phyloP scores from a whole-genome alignment of 1,139 yeast genomes.

The Pichia sp. region DNA sequence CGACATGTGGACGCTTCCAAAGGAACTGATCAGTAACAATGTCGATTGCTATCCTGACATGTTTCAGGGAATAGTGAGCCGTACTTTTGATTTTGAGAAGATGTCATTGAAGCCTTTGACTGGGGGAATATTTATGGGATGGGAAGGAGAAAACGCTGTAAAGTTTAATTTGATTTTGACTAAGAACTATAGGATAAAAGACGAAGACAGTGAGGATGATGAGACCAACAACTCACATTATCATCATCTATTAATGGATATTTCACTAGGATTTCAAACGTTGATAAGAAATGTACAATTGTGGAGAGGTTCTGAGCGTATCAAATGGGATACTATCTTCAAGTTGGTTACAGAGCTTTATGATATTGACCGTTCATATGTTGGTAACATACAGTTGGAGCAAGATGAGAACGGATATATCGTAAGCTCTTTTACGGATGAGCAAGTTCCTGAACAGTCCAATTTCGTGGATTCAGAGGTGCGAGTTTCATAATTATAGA shows the following conservation, averaged over 20 bases:
- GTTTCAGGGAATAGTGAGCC: background rate
- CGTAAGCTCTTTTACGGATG: constrained; percentile 13
- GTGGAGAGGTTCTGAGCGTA: background rate
- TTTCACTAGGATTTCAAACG: constrained; percentile 20
- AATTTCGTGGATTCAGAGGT: background rate
- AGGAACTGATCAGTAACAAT: background rate
- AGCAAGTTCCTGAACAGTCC: constrained; percentile 5
- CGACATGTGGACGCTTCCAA: constrained; percentile 13
- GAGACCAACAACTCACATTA: background rate
- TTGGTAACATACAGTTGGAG: constrained; percentile 20
- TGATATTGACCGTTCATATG: constrained; percentile 19
- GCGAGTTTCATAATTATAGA: background rate
- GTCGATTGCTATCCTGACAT: constrained; percentile 11
- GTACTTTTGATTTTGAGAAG: background rate
- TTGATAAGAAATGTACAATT: constrained; percentile 8
- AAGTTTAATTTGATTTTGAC: constrained; percentile 8
- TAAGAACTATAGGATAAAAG: constrained; percentile 7
- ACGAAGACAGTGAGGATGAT: background rate
- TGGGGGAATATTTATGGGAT: constrained; percentile 9
- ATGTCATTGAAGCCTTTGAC: constrained; percentile 7
- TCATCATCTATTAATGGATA: constrained; percentile 13
- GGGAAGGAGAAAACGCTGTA: background rate
- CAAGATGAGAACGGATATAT: constrained; percentile 18
- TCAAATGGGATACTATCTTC: constrained; percentile 13
- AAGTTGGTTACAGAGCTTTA: constrained; percentile 18